These are phyloP conservation scores for Excoecaria cochinchinensis DNA, from an alignment of 345 rosid genomes.

Conservation along the genomic window DNA sequence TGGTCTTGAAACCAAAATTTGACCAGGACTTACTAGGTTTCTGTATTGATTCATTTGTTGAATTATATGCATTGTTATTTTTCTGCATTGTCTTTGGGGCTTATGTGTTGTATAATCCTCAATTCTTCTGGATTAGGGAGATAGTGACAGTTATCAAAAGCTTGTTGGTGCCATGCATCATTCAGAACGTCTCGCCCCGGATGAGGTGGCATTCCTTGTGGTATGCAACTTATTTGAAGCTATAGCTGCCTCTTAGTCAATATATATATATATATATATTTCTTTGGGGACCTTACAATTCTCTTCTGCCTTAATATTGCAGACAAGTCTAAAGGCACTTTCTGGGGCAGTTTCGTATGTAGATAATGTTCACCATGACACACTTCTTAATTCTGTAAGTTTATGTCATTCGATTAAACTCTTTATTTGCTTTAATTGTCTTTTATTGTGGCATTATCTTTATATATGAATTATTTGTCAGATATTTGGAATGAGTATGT, in stretches of 20 bases:
- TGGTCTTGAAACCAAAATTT: neutral
- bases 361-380: slow-evolving; percentile 49
- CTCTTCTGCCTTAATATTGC: slow-evolving; percentile 17
- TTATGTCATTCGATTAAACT: neutral
- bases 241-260: neutral
- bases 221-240: slow-evolving; percentile 29
- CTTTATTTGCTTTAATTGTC: neutral
- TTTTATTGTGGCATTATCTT: slow-evolving; percentile 11
- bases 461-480: slow-evolving; percentile 22
- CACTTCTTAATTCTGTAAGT: slow-evolving; percentile 71
- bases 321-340: slow-evolving; percentile 68
- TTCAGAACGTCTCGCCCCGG: slow-evolving; percentile 37
- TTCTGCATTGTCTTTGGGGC: neutral
- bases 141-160: slow-evolving; percentile 49
- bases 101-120: neutral
- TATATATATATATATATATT: neutral
- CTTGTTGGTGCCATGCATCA: slow-evolving; percentile 63
- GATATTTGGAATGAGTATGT: slow-evolving; percentile 76
- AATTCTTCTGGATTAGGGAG: slow-evolving; percentile 45
- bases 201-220: slow-evolving; percentile 73
- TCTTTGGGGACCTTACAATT: neutral
- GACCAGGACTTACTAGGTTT: neutral
- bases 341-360: slow-evolving; percentile 69
- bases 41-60: neutral
- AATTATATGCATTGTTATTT: neutral